A percentile compares a stretch with the other conserved stretches of the same genome.
Evolutionary conservation across 441 rosid species (phyloP).

Genomic region (Euphorbia schlechtendalii): DNA sequence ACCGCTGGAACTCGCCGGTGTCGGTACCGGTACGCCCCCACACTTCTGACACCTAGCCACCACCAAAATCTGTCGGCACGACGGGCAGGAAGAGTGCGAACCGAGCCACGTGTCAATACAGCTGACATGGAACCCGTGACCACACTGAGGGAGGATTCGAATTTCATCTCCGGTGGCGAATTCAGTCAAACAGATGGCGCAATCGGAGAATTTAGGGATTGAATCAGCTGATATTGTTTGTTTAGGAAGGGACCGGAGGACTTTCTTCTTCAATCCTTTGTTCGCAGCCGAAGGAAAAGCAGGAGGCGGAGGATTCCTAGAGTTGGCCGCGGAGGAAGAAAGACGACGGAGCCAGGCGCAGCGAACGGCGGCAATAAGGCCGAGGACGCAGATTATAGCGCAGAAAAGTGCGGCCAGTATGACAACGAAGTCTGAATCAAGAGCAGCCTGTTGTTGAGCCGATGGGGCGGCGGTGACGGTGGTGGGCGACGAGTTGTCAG

Average conservation of each 20-base stretch:
- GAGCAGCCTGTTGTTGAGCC: conserved; percentile 26
- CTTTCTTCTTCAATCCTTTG: conserved; percentile 82
- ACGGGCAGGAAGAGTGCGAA: conserved; percentile 91
- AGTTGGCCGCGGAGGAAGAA: conserved; percentile 11
- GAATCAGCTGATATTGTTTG: conserved; percentile 36
- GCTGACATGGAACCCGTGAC: conserved; percentile 79
- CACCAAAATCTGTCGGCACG: conserved; percentile 80
- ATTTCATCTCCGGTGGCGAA: conserved; percentile 62
- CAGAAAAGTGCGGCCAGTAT: conserved; percentile 88
- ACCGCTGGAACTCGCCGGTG: conserved; percentile 12
- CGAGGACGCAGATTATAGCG: conserved; percentile 83
- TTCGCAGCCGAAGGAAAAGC: conserved; percentile 40
- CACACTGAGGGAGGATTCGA: conserved; percentile 79
- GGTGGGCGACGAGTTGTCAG: conserved; percentile 29
- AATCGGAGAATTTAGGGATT: conserved; percentile 41
- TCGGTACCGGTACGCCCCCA: conserved; percentile 43
- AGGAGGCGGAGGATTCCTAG: conserved; percentile 14
- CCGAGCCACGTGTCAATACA: conserved; percentile 95
- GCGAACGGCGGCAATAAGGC: conserved; percentile 67
- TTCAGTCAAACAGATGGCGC: conserved; percentile 36
- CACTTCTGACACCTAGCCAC: conserved; percentile 66
- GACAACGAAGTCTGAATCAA: conserved; percentile 75
- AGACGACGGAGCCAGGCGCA: conserved; percentile 72
- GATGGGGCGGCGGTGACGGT: conserved; percentile 18
- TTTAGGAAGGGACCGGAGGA: conserved; percentile 70